Percentiles rank a stretch among this genome's conserved stretches.
phyloP scores from a whole-genome alignment of 306 rosid genomes.

The Mucuna pruriens region DNA sequence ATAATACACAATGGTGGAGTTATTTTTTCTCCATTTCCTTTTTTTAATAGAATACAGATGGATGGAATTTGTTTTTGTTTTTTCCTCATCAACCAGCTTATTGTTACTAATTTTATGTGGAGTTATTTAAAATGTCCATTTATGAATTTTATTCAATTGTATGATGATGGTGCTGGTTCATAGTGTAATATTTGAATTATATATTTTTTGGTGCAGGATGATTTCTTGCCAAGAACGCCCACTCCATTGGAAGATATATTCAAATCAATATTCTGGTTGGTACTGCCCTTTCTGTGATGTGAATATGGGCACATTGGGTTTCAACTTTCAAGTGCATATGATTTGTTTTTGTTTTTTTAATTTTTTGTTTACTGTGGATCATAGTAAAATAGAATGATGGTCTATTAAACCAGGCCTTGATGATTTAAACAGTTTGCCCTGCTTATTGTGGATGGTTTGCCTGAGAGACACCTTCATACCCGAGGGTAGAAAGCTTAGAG shows the following conservation, averaged over 20 bases:
- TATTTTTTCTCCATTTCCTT: too few relatives aligned
- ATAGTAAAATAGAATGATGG: slow-evolving; percentile 51
- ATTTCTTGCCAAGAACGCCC: slow-evolving; percentile 94
- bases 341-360: slow-evolving; percentile 5
- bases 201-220: slow-evolving; percentile 63
- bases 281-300: slow-evolving; percentile 30
- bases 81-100: neutral
- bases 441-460: slow-evolving; percentile 87
- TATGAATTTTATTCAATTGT: neutral
- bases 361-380: slow-evolving; percentile 34
- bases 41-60: too few relatives aligned
- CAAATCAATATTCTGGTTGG: slow-evolving; percentile 89
- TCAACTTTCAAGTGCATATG: slow-evolving; percentile 2
- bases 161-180: slow-evolving; percentile 10
- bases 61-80: neutral
- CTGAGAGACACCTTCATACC: slow-evolving; percentile 95
- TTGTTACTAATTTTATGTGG: neutral
- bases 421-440: slow-evolving; percentile 94
- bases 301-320: slow-evolving; percentile 10
- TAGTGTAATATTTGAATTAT: neutral
- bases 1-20: too few relatives aligned
- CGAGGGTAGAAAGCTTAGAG: slow-evolving; percentile 83
- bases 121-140: neutral
- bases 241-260: slow-evolving; percentile 95
- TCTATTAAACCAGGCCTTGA: slow-evolving; percentile 73